Conservation (phyloP, 768 basidiomycete genomes). For the Termitomyces sp. region DNA sequence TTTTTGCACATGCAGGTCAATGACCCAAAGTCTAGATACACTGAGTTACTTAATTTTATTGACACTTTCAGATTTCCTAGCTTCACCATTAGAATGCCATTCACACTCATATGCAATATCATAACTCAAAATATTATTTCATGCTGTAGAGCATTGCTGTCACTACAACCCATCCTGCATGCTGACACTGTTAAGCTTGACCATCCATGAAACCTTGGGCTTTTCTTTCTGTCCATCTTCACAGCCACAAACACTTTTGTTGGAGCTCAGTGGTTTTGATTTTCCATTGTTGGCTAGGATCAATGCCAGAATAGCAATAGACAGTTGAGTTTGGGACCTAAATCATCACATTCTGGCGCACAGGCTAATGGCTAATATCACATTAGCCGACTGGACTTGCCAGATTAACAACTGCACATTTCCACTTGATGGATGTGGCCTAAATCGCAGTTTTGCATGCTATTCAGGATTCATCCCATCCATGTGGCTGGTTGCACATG, state of each 20-base stretch:
- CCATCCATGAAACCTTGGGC: conserved; percentile 11
- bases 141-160: conserved; percentile 11
- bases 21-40: too few relatives aligned
- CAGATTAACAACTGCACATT: conserved; percentile 1
- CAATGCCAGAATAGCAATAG: too few relatives aligned
- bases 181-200: conserved; percentile 16
- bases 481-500: conserved; percentile 13
- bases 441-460: conserved; percentile 1
- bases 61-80: conserved; percentile 19
- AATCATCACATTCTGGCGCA: conserved; percentile 19
- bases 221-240: conserved; percentile 19
- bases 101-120: conserved; percentile 18
- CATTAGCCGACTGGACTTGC: conserved; percentile 16
- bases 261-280: conserved; percentile 15
- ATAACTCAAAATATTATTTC: conserved; percentile 18
- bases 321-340: too few relatives aligned
- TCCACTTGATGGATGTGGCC: conserved; percentile 3
- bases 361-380: conserved; percentile 13
- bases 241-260: conserved; percentile 3
- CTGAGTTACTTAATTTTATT: conserved; percentile 14
- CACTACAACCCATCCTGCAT: conserved; percentile 11
- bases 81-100: conserved; percentile 7
- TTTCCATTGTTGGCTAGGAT: conserved; percentile 18
- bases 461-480: conserved; percentile 5
- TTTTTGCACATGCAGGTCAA: too few relatives aligned